A percentile compares a stretch with the other conserved stretches of the same genome.
These are phyloP conservation scores for Cupressus sempervirens DNA, from an alignment of 75 land plant species.

Conservation along the genomic window DNA sequence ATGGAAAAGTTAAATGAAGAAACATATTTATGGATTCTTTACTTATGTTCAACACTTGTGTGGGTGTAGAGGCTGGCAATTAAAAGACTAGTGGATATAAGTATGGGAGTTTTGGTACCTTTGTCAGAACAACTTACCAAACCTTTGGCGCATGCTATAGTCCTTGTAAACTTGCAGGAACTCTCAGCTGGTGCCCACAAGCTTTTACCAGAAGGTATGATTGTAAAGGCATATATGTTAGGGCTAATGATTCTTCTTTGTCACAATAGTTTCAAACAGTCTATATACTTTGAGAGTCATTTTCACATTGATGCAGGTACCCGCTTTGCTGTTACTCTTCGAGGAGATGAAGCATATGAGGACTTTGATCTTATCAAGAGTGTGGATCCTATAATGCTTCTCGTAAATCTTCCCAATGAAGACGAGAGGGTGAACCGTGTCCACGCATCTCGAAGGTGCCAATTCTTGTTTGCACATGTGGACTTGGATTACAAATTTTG, in stretches of 20 bases:
- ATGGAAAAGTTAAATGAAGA: neutral
- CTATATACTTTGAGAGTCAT: slow-evolving; percentile 23
- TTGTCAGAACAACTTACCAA: slow-evolving; percentile 88
- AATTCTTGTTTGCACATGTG: neutral
- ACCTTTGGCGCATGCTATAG: slow-evolving; percentile 87
- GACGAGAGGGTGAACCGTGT: slow-evolving; percentile 83
- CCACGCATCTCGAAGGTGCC: slow-evolving; percentile 92
- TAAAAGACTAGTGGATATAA: slow-evolving; percentile 85
- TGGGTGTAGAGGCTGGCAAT: slow-evolving; percentile 74
- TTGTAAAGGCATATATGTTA: neutral
- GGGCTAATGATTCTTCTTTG: neutral
- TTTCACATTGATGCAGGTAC: slow-evolving; percentile 45
- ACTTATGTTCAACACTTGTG: neutral
- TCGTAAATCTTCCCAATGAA: slow-evolving; percentile 55
- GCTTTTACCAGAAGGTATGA: slow-evolving; percentile 75
- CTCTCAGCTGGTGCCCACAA: slow-evolving; percentile 77
- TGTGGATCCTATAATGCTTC: slow-evolving; percentile 73
- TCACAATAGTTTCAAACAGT: slow-evolving; percentile 30
- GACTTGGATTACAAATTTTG: neutral
- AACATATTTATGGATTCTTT: neutral
- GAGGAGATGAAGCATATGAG: slow-evolving; percentile 84
- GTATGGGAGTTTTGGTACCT: slow-evolving; percentile 94
- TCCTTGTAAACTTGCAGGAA: slow-evolving; percentile 74
- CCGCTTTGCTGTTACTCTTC: slow-evolving; percentile 71
- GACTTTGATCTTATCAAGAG: slow-evolving; percentile 64